A percentile compares a stretch with the other conserved stretches of the same genome.
phyloP scores from a whole-genome alignment of 129 eudicot genomes.

The Heracleum sosnowskyi region DNA sequence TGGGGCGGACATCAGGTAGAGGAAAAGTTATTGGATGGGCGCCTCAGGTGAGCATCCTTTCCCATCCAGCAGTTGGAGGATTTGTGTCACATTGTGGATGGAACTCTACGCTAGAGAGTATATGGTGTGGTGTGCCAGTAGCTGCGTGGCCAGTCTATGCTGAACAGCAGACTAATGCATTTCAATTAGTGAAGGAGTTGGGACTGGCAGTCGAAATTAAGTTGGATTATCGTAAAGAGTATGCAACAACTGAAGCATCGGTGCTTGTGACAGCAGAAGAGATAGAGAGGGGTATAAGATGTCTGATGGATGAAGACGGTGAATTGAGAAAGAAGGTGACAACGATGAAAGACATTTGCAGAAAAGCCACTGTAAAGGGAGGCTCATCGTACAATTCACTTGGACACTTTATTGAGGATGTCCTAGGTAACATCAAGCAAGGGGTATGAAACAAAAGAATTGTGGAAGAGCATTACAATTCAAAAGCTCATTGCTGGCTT shows the following conservation, averaged over 20 bases:
- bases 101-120: constrained; percentile 7
- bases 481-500: too few relatives aligned
- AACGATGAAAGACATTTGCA: not conserved
- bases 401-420: not conserved
- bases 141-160: constrained; percentile 17
- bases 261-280: not conserved
- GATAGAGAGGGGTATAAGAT: constrained; percentile 5
- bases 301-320: not conserved
- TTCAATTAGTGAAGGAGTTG: constrained; percentile 17
- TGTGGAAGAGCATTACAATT: too few relatives aligned
- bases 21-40: constrained; percentile 10
- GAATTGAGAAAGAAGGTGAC: not conserved
- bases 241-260: not conserved
- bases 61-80: constrained; percentile 5
- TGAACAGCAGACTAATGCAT: constrained; percentile 37
- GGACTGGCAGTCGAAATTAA: constrained; percentile 33
- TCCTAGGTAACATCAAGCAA: not conserved
- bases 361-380: not conserved
- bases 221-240: constrained; percentile 19
- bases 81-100: constrained; percentile 7
- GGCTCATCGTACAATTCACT: constrained; percentile 3
- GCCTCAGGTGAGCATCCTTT: not conserved
- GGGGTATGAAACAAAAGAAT: not conserved
- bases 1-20: not conserved
- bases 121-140: constrained; percentile 12